Conservation (phyloP, 2,329 filamentous ascomycete genomes). For the Fonsecaea erecta region DNA sequence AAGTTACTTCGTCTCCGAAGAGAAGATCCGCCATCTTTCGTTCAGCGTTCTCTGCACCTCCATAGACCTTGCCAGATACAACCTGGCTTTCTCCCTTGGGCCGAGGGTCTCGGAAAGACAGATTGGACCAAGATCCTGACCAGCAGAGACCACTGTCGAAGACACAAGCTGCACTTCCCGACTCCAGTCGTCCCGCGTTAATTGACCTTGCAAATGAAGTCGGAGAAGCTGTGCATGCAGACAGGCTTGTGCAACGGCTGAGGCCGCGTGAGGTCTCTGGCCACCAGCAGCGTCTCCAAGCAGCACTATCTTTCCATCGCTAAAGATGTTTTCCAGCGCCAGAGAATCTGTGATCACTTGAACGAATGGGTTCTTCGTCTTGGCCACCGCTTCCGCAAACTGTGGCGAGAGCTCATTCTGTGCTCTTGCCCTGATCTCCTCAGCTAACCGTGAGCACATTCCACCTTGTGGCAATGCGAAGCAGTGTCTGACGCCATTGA, state of each 20-base stretch:
- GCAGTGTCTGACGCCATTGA: conserved; percentile 37
- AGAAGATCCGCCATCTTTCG: neutral
- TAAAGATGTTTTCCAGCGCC: conserved; percentile 43
- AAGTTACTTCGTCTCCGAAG: neutral
- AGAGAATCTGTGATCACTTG: conserved; percentile 26
- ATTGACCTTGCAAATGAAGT: conserved; percentile 28
- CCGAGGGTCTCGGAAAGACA: neutral
- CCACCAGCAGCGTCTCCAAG: conserved; percentile 44
- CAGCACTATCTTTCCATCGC: conserved; percentile 48
- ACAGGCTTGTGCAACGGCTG: conserved; percentile 48
- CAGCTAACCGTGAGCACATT: conserved; percentile 38
- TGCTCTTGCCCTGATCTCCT: conserved; percentile 41
- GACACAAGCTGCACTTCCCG: conserved; percentile 10
- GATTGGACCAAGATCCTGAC: conserved; percentile 7
- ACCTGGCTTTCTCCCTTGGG: neutral
- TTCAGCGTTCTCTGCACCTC: neutral
- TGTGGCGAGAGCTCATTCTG: conserved; percentile 45
- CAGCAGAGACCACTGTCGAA: neutral
- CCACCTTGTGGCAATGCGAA: conserved; percentile 44
- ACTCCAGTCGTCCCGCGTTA: conserved; percentile 27
- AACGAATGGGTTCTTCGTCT: conserved; percentile 48
- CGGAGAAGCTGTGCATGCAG: conserved; percentile 35
- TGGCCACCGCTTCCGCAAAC: conserved; percentile 48
- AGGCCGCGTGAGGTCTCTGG: conserved; percentile 47
- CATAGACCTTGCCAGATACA: neutral